A percentile compares a stretch with the other conserved stretches of the same genome.
Evolutionary conservation across 257 asterid species (phyloP).

Genomic region (Petunia secreta): DNA sequence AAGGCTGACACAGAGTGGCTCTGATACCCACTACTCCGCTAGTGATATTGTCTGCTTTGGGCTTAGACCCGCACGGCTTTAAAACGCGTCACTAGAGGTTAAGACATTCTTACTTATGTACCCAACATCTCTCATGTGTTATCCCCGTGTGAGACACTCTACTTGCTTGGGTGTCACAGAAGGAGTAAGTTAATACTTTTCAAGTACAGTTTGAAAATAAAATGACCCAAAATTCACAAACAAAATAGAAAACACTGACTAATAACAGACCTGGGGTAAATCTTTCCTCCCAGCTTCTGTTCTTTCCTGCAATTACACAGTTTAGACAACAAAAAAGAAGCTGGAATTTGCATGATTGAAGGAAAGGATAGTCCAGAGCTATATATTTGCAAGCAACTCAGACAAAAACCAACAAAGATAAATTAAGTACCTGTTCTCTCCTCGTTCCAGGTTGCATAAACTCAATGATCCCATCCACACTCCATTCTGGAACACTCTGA

Average conservation of each 20-base stretch:
- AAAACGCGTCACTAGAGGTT: no score
- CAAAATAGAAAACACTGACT: slow-evolving; percentile 19
- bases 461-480: slow-evolving; percentile 70
- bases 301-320: slow-evolving; percentile 51
- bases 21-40: no score
- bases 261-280: slow-evolving; percentile 64
- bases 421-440: slow-evolving; percentile 50
- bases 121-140: no score
- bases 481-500: slow-evolving; percentile 64
- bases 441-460: slow-evolving; percentile 60
- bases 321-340: slow-evolving; percentile 2
- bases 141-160: no score
- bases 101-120: no score
- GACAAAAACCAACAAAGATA: slow-evolving; percentile 20
- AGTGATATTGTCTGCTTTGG: no score
- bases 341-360: neutral
- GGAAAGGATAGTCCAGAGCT: slow-evolving; percentile 4
- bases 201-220: neutral
- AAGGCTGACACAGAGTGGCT: no score
- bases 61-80: no score
- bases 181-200: slow-evolving; percentile 8
- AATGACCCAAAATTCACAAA: slow-evolving; percentile 22
- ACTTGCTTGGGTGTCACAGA: no score
- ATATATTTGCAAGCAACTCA: slow-evolving; percentile 14
- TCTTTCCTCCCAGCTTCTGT: slow-evolving; percentile 43